Base-by-base conservation (phyloP, 1,284 basidiomycete genomes). In the Phlebopus sp. region DNA sequence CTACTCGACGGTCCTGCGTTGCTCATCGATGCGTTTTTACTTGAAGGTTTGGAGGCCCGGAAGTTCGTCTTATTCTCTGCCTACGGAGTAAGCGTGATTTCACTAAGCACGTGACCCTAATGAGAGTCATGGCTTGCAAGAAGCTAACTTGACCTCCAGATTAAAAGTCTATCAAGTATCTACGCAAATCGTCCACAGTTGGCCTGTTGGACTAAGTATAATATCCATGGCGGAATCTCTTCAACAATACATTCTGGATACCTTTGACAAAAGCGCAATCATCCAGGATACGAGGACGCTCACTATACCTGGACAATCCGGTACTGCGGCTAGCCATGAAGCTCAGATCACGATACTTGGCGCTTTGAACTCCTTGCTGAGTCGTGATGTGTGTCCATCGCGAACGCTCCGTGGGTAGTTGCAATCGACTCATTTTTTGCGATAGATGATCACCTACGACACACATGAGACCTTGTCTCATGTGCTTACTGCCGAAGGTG, bases 361-460 rank as follows among this genome's bases (percentile, higher is more conserved):
- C 55, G 92, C 90, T 6, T 74, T 97, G 54, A 95, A 95, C 70
- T 94, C 90, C 42, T 75, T 97, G 50, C 73, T 79, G 14, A 90
- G 88, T 68, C 87, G 90, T 66, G 90, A 96, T 63, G 93, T 90
- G 64, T 55, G 82, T 73, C 19, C 10, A 29, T 29, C 27, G 0
- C 31, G 32, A 3, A 43, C 55, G 38, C 47, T 50, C 25, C 23
- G 11, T 30, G 38, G 48, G 34, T 21, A n/a, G 29, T 25, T 34
- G 9, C n/a, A 42, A 50, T 53, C 29, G 30, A 39, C 48, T 50
- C 49, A 40, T 48, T 53, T 36, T n/a, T 43, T 46, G 45, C 35
- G 44, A 10, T 61, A 96, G 93, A 97, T 97, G 89, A 79, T 97
- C 54, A 72, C 71, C 47, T 94, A 91, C 60, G 82, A 84, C 37